These are phyloP conservation scores for Pleurotus tuber-regium DNA, from an alignment of 768 basidiomycete genomes.

Conservation along the genomic window DNA sequence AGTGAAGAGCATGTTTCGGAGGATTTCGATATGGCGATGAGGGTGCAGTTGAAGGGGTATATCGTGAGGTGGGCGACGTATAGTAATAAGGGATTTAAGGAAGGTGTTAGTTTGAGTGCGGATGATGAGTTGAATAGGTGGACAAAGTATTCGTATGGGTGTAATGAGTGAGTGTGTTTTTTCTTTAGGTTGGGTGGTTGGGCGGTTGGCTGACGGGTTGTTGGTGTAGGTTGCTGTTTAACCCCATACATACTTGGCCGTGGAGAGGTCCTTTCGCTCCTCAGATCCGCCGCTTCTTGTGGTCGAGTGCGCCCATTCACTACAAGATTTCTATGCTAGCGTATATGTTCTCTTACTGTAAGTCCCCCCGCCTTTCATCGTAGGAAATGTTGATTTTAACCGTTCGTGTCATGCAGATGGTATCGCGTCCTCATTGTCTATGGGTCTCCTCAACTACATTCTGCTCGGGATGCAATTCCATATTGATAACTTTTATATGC, in stretches of 20 bases:
- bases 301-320: slow-evolving; percentile 73
- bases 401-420: slow-evolving; percentile 36
- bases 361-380: slow-evolving; percentile 20
- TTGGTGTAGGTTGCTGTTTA: slow-evolving; percentile 89
- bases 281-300: slow-evolving; percentile 70
- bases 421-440: slow-evolving; percentile 66
- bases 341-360: slow-evolving; percentile 52
- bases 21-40: slow-evolving; percentile 76
- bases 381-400: too few relatives aligned
- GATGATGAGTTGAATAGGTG: slow-evolving; percentile 89
- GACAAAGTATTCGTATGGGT: slow-evolving; percentile 76
- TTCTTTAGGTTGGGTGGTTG: too few relatives aligned
- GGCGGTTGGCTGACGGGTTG: too few relatives aligned
- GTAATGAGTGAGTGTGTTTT: too few relatives aligned
- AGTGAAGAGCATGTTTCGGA: slow-evolving; percentile 75
- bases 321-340: slow-evolving; percentile 83
- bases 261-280: slow-evolving; percentile 72
- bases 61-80: slow-evolving; percentile 84
- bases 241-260: slow-evolving; percentile 80
- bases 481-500: slow-evolving; percentile 73
- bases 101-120: slow-evolving; percentile 82
- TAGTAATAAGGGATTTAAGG: slow-evolving; percentile 81
- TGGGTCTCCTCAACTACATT: slow-evolving; percentile 70
- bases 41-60: slow-evolving; percentile 68
- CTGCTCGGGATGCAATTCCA: slow-evolving; percentile 68